Percentiles rank a stretch among this genome's conserved stretches.
phyloP scores from a whole-genome alignment of 306 rosid genomes.

The Cucurbita ficifolia region DNA sequence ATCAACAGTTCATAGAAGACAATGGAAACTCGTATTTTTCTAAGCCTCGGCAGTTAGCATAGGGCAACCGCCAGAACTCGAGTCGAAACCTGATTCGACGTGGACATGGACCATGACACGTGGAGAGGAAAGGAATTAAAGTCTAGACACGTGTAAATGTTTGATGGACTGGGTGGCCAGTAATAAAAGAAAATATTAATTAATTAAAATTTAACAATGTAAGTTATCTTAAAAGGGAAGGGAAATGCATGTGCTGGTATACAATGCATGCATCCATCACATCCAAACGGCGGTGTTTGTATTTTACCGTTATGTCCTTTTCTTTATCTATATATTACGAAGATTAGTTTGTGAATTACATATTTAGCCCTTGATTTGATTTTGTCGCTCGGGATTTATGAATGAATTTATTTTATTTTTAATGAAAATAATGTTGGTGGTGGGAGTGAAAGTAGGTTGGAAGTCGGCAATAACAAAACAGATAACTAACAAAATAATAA shows the following conservation, averaged over 20 bases:
- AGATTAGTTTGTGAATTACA: too few relatives aligned
- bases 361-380: too few relatives aligned
- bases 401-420: too few relatives aligned
- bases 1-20: not conserved
- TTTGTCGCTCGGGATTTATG: too few relatives aligned
- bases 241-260: not conserved
- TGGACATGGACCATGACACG: not conserved
- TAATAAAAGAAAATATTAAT: not conserved
- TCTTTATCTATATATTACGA: too few relatives aligned
- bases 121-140: not conserved
- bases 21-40: not conserved
- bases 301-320: not conserved
- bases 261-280: not conserved
- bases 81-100: not conserved
- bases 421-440: not conserved
- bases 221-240: not conserved
- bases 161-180: not conserved
- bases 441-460: not conserved
- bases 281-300: not conserved
- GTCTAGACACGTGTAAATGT: not conserved
- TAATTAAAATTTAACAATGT: not conserved
- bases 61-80: not conserved
- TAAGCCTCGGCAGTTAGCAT: not conserved
- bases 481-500: not conserved
- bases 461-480: not conserved